These are phyloP conservation scores for Phalaenopsis hybrid DNA, from an alignment of 116 monocot species.

Conservation along the genomic window DNA sequence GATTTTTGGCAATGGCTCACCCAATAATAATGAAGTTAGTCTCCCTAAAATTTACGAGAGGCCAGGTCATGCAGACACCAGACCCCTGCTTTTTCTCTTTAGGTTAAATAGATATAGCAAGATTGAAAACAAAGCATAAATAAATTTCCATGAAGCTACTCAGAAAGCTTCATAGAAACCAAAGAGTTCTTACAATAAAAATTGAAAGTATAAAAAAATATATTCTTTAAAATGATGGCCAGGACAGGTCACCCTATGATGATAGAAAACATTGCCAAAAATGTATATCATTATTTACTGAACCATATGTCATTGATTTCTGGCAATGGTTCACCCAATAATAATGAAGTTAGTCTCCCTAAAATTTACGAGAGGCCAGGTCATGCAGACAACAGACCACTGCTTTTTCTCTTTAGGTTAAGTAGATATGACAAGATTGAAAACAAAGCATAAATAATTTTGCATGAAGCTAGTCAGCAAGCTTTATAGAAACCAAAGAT, in stretches of 20 bases:
- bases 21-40: constrained; percentile 12
- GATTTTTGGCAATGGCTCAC: constrained; percentile 9
- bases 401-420: constrained; percentile 6
- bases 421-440: background rate
- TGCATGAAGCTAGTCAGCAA: background rate
- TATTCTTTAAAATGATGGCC: too few relatives aligned
- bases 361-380: constrained; percentile 8
- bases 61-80: background rate
- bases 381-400: constrained; percentile 4
- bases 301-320: constrained; percentile 4
- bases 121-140: background rate
- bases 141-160: too few relatives aligned
- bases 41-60: background rate
- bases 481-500: background rate
- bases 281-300: constrained; percentile 11
- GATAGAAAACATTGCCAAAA: background rate
- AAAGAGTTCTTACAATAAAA: too few relatives aligned
- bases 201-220: too few relatives aligned
- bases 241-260: background rate
- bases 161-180: too few relatives aligned
- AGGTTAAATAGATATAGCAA: background rate
- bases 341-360: constrained; percentile 14
- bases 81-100: constrained; percentile 1
- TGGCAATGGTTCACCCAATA: constrained; percentile 18
- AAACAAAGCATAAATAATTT: background rate